These are phyloP conservation scores for Neopestalotiopsis rosae DNA, from an alignment of 2,329 filamentous ascomycete species.

Conservation along the genomic window DNA sequence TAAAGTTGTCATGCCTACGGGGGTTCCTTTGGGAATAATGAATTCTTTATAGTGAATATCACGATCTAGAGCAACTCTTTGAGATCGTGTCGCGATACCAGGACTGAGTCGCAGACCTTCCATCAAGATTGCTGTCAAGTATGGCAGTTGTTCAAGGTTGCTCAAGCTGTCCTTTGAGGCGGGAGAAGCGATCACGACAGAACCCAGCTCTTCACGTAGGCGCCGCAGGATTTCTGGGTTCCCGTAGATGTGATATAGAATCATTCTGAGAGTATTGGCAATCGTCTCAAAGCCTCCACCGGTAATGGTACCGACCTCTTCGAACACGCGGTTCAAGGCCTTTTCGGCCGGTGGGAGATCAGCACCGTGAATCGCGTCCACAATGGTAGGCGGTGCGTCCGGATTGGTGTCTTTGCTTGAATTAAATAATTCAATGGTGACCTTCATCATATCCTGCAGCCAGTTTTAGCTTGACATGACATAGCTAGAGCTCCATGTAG, in stretches of 20 bases:
- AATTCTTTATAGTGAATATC: slow-evolving; percentile 28
- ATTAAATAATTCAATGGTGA: neutral
- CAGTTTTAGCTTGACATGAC: neutral
- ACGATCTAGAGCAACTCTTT: slow-evolving; percentile 28
- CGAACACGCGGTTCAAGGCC: neutral
- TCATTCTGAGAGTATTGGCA: neutral
- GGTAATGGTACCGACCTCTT: neutral
- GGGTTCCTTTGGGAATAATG: slow-evolving; percentile 31
- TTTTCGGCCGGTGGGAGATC: slow-evolving; percentile 5
- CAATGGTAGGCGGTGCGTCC: neutral
- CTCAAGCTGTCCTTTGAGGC: too few species aligned
- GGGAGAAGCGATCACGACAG: neutral
- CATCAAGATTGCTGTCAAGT: neutral
- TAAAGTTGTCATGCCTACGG: slow-evolving; percentile 38
- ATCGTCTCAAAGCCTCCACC: slow-evolving; percentile 8
- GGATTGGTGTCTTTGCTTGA: neutral
- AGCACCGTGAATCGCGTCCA: neutral
- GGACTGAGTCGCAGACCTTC: slow-evolving; percentile 30
- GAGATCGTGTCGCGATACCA: slow-evolving; percentile 32
- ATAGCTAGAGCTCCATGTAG: neutral
- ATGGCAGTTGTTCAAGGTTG: neutral
- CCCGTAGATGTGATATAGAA: neutral
- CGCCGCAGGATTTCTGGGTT: neutral
- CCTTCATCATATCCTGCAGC: neutral
- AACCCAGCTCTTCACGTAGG: neutral